Percentiles rank a stretch among this genome's conserved stretches.
Conservation (phyloP, 352 stramenopile genomes). For the Pythium folliculosum region DNA sequence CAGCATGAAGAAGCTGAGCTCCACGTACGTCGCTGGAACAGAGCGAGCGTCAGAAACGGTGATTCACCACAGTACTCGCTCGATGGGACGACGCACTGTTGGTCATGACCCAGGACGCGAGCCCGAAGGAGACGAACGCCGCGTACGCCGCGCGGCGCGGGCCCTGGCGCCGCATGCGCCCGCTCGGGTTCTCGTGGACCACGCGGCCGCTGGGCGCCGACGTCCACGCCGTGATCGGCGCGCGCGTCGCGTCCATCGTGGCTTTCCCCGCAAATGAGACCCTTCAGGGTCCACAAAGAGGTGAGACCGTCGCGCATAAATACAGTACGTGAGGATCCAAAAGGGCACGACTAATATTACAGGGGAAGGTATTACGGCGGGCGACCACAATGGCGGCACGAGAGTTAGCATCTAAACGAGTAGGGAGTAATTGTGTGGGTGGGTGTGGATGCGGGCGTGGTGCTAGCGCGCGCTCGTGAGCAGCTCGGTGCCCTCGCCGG, state of each 20-base stretch:
- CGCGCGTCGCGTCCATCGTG: conserved; percentile 7
- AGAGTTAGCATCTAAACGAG: not conserved
- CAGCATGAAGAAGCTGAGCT: conserved; percentile 59
- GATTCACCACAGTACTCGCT: not conserved
- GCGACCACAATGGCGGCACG: not conserved
- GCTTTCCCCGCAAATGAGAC: not conserved
- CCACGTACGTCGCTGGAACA: conserved; percentile 49
- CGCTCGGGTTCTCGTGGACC: conserved; percentile 14
- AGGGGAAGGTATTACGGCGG: not conserved
- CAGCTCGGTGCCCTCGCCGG: conserved; percentile 17
- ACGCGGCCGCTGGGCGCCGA: not conserved
- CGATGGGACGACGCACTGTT: conserved; percentile 11
- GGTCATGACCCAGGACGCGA: conserved; percentile 30
- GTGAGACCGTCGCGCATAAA: not conserved
- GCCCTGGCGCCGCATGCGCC: conserved; percentile 14
- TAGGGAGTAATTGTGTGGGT: not conserved
- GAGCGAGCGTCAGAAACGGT: not conserved
- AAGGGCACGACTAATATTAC: conserved; percentile 1
- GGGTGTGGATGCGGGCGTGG: not conserved
- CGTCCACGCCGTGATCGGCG: conserved; percentile 11
- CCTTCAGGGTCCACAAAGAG: not conserved
- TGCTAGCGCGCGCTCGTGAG: conserved; percentile 13
- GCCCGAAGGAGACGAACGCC: conserved; percentile 27
- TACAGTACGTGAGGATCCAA: not conserved
- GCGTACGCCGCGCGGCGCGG: conserved; percentile 17